Base-by-base conservation (phyloP, 192 early-diverging fungal species). In the Linnemannia zychae region DNA sequence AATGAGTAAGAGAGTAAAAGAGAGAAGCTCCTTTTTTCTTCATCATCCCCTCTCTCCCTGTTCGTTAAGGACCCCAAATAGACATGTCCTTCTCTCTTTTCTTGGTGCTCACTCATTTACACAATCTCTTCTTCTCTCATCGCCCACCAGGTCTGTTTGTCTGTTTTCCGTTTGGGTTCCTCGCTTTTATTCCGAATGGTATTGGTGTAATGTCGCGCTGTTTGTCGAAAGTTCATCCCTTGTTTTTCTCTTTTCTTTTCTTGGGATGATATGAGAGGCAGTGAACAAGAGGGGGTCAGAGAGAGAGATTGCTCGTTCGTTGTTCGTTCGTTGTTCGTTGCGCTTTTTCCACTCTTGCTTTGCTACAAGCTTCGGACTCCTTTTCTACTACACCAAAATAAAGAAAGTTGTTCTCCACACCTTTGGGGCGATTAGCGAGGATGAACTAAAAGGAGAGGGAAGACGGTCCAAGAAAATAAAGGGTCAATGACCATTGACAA, bases 371-470 rank as follows among this genome's bases (percentile, higher is more conserved):
- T 52, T 79, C 60, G 71, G 71, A 73, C 78, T 79, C 78, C 71
- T 66, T 79, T 79, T 79, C 71, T 73, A 79, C 71, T 79, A 79
- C 63, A 67, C 60, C 47, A 36, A 73, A 69, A 50, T 40, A 38
- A 72, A 63, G 24, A 12, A 3, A 44, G 9, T 6, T 3, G 40
- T 9, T 44, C 4, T 44, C 3, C 9, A 44, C 3, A n/a, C 22
- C 22, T 0, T 28, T 63, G 11, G 57, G 28, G 3, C 20, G 28
- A 63, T 31, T 63, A 63, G 57, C 28, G 57, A 63, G 57, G 4
- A 28, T 22, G 48, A 44, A 44, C 40, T 44, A 44, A 44, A 44
- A 44, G 40, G 40, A 49, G 48, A 49, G 48, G 17, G 48, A 49
- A 49, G n/a, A 2, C n/a, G 12, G 15, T 63, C 3, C 7, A 28